Evolutionary conservation across 768 basidiomycete genomes (phyloP).

Genomic region (Naganishia friedmannii): DNA sequence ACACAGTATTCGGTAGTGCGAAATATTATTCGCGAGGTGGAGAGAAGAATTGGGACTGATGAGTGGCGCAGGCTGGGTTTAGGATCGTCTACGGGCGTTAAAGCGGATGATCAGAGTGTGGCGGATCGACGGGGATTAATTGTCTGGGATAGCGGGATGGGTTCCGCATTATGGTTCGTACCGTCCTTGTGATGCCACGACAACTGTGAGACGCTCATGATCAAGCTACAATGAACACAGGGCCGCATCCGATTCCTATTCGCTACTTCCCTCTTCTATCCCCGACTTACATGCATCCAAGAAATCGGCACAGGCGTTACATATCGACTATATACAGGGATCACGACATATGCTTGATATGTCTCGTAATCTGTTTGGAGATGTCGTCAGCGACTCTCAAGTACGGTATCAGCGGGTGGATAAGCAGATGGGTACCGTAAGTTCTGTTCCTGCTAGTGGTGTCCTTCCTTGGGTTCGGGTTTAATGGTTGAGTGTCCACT

Average conservation of each 20-base stretch:
- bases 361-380: slow-evolving; percentile 28
- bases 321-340: slow-evolving; percentile 35
- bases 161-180: slow-evolving; percentile 47
- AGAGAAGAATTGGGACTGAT: slow-evolving; percentile 37
- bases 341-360: slow-evolving; percentile 39
- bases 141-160: slow-evolving; percentile 42
- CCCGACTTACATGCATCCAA: neutral
- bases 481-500: neutral
- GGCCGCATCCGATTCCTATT: slow-evolving; percentile 21
- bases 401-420: slow-evolving; percentile 29
- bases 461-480: neutral
- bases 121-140: slow-evolving; percentile 22
- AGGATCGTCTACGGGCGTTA: neutral
- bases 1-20: slow-evolving; percentile 47
- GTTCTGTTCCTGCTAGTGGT: neutral
- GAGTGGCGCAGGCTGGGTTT: slow-evolving; percentile 33
- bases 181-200: no score
- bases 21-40: slow-evolving; percentile 45
- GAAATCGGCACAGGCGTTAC: neutral
- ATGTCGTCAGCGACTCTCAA: neutral
- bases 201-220: neutral
- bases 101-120: neutral
- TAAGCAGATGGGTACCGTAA: slow-evolving; percentile 15
- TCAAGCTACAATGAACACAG: neutral
- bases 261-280: neutral